phyloP scores from a whole-genome alignment of 805 yeast species.

The Scheffersomyces amazonensis region DNA sequence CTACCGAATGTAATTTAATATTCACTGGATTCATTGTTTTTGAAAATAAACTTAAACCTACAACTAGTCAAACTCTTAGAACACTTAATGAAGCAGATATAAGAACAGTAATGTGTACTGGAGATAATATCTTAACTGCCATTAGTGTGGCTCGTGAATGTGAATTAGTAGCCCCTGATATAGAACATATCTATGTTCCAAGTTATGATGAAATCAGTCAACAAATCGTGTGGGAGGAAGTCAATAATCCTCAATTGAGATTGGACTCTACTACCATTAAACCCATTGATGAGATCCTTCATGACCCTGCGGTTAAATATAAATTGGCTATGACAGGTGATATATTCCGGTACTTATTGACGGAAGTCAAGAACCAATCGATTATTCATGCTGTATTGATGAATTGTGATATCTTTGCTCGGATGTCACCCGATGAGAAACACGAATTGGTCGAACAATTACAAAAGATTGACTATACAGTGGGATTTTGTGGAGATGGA shows the following conservation, averaged over 20 bases:
- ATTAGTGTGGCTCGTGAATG: conserved; percentile 90
- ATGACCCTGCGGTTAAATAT: conserved; percentile 32
- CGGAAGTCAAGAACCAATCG: conserved; percentile 41
- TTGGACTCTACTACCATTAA: conserved; percentile 65
- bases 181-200: conserved; percentile 51
- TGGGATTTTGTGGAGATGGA: conserved; percentile 98
- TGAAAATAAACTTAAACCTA: conserved; percentile 81
- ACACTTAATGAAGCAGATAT: conserved; percentile 66
- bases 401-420: conserved; percentile 77
- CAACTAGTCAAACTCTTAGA: conserved; percentile 59
- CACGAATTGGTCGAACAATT: conserved; percentile 90
- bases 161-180: conserved; percentile 51
- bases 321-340: conserved; percentile 91
- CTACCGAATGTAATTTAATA: conserved; percentile 63
- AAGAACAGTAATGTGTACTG: conserved; percentile 94
- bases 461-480: conserved; percentile 83
- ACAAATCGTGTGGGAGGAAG: conserved; percentile 61
- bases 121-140: conserved; percentile 93
- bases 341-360: conserved; percentile 74
- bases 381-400: conserved; percentile 57
- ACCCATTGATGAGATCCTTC: conserved; percentile 31
- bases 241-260: conserved; percentile 50
- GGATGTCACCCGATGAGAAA: conserved; percentile 99
- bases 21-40: conserved; percentile 89
- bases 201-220: conserved; percentile 38